These are phyloP conservation scores for Quercus cerris DNA, from an alignment of 306 rosid species.

Conservation along the genomic window DNA sequence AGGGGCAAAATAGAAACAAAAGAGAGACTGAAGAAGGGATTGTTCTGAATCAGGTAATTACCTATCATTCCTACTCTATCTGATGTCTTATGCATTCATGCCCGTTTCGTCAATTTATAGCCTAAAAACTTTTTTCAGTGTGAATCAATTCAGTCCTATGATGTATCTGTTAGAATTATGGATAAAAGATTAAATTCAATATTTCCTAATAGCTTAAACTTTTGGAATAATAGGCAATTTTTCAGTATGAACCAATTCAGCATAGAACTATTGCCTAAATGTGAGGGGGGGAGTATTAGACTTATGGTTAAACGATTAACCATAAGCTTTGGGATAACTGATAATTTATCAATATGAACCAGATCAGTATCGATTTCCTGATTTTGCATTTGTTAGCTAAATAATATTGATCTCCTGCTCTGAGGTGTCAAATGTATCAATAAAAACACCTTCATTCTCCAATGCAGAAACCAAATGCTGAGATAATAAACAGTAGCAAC, in stretches of 20 bases:
- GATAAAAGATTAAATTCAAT: too few relatives aligned
- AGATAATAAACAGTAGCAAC: constrained; percentile 24
- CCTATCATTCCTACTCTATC: background rate
- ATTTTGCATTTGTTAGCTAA: background rate
- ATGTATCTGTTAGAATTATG: too few relatives aligned
- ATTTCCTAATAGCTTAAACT: too few relatives aligned
- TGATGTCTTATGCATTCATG: background rate
- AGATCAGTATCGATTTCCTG: background rate
- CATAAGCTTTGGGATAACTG: too few relatives aligned
- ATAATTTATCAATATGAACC: background rate
- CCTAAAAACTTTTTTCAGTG: background rate
- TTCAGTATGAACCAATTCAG: too few relatives aligned
- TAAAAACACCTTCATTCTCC: background rate
- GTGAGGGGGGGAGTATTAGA: too few relatives aligned
- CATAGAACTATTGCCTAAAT: too few relatives aligned
- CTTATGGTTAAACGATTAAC: too few relatives aligned
- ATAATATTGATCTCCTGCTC: background rate
- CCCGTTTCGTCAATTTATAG: background rate
- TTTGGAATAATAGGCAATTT: too few relatives aligned
- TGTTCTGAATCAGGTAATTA: constrained; percentile 47
- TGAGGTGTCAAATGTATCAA: background rate
- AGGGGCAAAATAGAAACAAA: constrained; percentile 39
- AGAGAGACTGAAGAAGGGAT: constrained; percentile 44
- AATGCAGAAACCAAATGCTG: constrained; percentile 60
- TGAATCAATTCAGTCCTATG: too few relatives aligned